phyloP scores from a whole-genome alignment of 768 basidiomycete genomes.

The Cystofilobasidium macerans region DNA sequence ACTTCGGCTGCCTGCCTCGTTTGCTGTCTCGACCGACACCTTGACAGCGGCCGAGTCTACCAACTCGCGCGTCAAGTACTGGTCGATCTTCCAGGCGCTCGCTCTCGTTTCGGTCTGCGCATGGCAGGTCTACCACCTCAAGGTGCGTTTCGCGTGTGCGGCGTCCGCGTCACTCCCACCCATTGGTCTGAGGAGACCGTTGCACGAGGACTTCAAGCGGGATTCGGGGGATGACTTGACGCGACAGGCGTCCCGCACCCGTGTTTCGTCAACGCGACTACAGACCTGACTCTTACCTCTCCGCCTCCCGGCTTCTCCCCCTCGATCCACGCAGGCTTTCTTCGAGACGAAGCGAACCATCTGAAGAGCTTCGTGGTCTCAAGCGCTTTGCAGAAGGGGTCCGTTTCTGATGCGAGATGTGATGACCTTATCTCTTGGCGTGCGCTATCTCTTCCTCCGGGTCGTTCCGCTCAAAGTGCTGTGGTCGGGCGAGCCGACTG shows the following conservation, averaged over 20 bases:
- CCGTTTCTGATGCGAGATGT: too few species aligned
- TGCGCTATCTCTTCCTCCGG: too few species aligned
- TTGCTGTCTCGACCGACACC: neutral
- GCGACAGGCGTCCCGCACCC: neutral
- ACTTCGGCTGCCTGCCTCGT: neutral
- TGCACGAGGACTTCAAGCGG: too few species aligned
- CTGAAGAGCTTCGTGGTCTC: too few species aligned
- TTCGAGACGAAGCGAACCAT: conserved; percentile 86
- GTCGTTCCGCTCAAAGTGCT: too few species aligned
- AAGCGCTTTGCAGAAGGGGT: too few species aligned
- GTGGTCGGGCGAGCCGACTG: too few species aligned
- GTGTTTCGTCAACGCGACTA: conserved; percentile 18
- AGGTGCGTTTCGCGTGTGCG: conserved; percentile 44
- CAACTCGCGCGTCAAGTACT: conserved; percentile 95
- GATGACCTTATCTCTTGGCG: too few species aligned
- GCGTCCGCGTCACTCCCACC: neutral
- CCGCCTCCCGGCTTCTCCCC: too few species aligned
- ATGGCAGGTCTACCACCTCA: conserved; percentile 96
- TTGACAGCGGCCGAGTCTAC: conserved; percentile 43
- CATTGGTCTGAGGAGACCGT: too few species aligned
- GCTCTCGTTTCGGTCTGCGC: conserved; percentile 81
- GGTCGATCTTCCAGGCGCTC: conserved; percentile 82
- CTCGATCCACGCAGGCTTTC: conserved; percentile 49
- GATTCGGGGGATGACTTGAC: neutral
- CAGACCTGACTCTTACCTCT: conserved; percentile 22